Conservation (phyloP, 176 grass and related monocot genomes). For the Cenchrus americanus region DNA sequence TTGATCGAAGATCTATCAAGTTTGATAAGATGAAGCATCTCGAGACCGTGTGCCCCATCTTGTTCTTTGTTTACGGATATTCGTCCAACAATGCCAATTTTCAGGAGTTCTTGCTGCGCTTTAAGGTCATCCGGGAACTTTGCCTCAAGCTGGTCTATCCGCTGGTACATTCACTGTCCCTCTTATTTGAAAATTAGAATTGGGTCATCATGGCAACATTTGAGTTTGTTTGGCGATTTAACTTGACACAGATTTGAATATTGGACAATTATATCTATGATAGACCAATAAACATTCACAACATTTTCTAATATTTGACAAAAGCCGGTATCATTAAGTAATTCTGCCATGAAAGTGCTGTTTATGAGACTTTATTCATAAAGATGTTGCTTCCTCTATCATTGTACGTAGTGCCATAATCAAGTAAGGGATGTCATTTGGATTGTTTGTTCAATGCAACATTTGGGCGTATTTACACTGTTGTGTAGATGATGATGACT, state of each 20-base stretch:
- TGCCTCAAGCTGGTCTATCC: neutral
- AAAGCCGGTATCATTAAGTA: neutral
- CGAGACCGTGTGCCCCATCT: neutral
- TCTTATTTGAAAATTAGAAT: neutral
- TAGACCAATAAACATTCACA: neutral
- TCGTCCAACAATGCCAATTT: neutral
- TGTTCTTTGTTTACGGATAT: conserved; percentile 20
- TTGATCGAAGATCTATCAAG: neutral
- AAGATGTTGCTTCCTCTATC: neutral
- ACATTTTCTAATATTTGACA: too few relatives aligned
- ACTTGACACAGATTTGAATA: neutral
- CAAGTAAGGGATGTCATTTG: neutral
- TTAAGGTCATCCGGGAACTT: neutral
- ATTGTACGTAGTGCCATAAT: too few relatives aligned
- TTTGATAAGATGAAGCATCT: neutral
- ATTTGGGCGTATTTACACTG: neutral
- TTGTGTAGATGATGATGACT: neutral
- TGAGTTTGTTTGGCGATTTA: neutral
- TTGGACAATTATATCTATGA: neutral
- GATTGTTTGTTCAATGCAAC: neutral
- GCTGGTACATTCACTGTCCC: neutral
- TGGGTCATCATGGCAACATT: neutral
- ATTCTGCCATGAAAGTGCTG: neutral
- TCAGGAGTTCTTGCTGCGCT: neutral
- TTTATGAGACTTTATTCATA: neutral